A percentile compares a stretch with the other conserved stretches of the same genome.
phyloP scores from a whole-genome alignment of 2,329 filamentous ascomycete species.

The Botrytis medusae region DNA sequence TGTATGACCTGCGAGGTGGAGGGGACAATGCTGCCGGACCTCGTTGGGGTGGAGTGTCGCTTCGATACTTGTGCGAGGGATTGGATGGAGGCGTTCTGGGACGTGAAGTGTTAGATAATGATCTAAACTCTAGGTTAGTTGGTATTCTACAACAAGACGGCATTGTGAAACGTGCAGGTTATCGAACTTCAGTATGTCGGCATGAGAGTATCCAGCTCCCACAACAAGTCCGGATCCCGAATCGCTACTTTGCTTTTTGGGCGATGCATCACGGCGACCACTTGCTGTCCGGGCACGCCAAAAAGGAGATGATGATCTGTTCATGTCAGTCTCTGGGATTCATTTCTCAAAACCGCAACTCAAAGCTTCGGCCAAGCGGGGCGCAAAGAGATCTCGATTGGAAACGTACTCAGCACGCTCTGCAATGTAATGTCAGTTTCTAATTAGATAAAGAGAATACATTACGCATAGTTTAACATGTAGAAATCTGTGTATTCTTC shows the following conservation, averaged over 20 bases:
- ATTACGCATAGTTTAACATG: constrained; percentile 7
- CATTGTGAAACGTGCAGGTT: constrained; percentile 58
- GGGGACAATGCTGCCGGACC: constrained; percentile 55
- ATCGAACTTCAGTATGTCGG: constrained; percentile 88
- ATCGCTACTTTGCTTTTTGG: constrained; percentile 58
- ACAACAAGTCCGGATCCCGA: constrained; percentile 68
- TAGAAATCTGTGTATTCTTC: not conserved
- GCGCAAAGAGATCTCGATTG: constrained; percentile 18
- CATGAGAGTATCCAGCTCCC: constrained; percentile 93
- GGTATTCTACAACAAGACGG: not conserved
- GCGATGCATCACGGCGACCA: constrained; percentile 54
- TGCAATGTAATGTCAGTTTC: constrained; percentile 3
- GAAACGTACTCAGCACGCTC: constrained; percentile 23
- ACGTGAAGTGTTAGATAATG: constrained; percentile 59
- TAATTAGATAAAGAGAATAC: not conserved
- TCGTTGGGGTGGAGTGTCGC: constrained; percentile 56
- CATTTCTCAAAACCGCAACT: not conserved
- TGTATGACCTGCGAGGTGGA: constrained; percentile 71
- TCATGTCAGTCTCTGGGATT: constrained; percentile 28
- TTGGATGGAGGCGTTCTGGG: constrained; percentile 75
- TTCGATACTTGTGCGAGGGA: constrained; percentile 52
- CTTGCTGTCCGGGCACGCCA: constrained; percentile 65
- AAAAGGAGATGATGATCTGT: constrained; percentile 83
- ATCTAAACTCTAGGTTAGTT: constrained; percentile 45
- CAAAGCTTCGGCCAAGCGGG: constrained; percentile 17